Evolutionary conservation across 257 asterid genomes (phyloP), one percentile per base, ranked within the genome.

Genomic region (Plectranthus barbatus): DNA sequence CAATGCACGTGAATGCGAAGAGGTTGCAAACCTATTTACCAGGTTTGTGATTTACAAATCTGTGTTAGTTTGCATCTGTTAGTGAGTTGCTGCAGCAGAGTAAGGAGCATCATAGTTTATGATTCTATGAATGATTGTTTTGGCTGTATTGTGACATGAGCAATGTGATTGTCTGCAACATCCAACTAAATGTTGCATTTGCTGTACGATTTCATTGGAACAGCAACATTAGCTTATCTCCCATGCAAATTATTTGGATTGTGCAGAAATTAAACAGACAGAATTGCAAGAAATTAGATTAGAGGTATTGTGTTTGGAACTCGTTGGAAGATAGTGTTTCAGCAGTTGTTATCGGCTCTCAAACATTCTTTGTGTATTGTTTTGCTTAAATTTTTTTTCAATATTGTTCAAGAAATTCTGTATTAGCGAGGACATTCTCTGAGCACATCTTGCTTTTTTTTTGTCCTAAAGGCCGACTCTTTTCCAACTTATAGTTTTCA

Each of bases 1-100:
- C 70, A 82, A 91, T 78, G 77, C 85, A 5, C 89, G 84, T 34
- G 97, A 91, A 63, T 91, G 97, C 72, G 97, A 87, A 75, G 95
- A 80, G 59, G 94, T 91, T 66, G 95, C 89, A 6, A 87, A 77
- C 74, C 89, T 91, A 51, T 84, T 91, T 76, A 82, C 78, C 75
- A 85, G 97, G 97, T 87, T 46, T 42, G 73, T 33, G 61, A 37
- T 66, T 18, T 20, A n/a, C 46, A 47, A 46, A 45, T 48, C 14
- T 59, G 59, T 70, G 6, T 63, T 59, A 9, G 23, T 10, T 52
- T 48, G 34, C 14, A 7, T 44, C 37, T 23, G 15, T 42, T 46
- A 11, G 54, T 19, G 44, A 64, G 66, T 44, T 1, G 49, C 13
- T 63, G 50, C 29, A 36, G 18, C 39, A 4, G 21, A 23, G 29